These are phyloP conservation scores for Cardamine resedifolia DNA, from an alignment of 345 rosid species.

Conservation along the genomic window DNA sequence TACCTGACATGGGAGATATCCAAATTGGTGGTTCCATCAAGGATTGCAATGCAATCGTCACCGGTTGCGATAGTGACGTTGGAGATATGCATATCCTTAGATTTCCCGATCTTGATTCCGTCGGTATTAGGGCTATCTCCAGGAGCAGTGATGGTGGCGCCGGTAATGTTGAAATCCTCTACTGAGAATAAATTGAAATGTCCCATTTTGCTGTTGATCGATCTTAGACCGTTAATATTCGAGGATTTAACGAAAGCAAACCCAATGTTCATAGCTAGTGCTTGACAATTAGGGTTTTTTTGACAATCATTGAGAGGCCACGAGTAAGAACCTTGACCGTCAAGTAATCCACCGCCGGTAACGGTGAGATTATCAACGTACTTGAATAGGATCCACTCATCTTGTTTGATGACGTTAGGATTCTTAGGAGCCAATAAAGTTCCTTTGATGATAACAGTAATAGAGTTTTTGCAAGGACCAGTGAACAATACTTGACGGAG, in stretches of 20 bases:
- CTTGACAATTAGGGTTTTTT: constrained; percentile 16
- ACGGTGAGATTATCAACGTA: constrained; percentile 31
- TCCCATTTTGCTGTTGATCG: constrained; percentile 39
- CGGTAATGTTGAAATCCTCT: constrained; percentile 24
- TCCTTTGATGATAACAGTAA: constrained; percentile 24
- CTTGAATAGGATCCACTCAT: constrained; percentile 19
- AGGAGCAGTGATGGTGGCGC: constrained; percentile 32
- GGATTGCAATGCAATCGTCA: constrained; percentile 43
- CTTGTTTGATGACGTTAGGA: neutral
- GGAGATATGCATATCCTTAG: constrained; percentile 13
- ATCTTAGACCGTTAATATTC: constrained; percentile 19
- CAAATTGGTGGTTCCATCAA: constrained; percentile 33
- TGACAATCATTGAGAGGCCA: constrained; percentile 36
- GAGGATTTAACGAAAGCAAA: constrained; percentile 32
- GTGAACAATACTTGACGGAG: constrained; percentile 28
- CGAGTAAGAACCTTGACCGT: constrained; percentile 38
- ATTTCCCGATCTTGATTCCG: constrained; percentile 42
- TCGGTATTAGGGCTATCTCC: constrained; percentile 42
- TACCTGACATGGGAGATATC: constrained; percentile 32
- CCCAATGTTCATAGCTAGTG: constrained; percentile 27
- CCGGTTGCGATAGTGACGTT: constrained; percentile 33
- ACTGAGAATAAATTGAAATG: constrained; percentile 33
- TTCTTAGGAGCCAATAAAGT: constrained; percentile 25
- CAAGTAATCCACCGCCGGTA: constrained; percentile 33
- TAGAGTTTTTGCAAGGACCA: constrained; percentile 27